Evolutionary conservation across 805 yeast species (phyloP).

Genomic region (Wickerhamiella azyma): DNA sequence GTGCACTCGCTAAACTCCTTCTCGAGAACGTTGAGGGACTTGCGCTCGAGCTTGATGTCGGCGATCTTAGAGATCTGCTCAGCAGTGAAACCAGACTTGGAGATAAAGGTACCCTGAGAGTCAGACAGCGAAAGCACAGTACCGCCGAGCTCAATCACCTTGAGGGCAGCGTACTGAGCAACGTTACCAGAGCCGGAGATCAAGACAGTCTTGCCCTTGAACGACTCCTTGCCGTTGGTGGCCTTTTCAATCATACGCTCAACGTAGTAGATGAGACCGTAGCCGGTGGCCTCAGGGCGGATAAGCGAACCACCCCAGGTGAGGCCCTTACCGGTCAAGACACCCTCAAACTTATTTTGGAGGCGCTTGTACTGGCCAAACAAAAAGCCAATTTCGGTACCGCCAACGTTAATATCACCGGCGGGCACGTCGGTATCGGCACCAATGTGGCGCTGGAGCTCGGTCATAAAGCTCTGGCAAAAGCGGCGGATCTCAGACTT

Average conservation of each 20-base stretch:
- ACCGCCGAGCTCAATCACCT: constrained; percentile 94
- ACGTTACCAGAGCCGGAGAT: constrained; percentile 98
- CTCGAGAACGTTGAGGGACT: constrained; percentile 27
- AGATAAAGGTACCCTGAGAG: constrained; percentile 78
- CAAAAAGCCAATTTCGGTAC: constrained; percentile 85
- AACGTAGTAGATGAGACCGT: constrained; percentile 91
- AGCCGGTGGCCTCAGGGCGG: constrained; percentile 99
- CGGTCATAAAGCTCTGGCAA: constrained; percentile 92
- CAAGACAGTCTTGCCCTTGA: constrained; percentile 88
- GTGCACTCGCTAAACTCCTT: constrained; percentile 33
- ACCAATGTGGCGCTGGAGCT: constrained; percentile 91
- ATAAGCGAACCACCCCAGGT: constrained; percentile 98
- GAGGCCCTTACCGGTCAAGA: constrained; percentile 93
- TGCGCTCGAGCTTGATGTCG: constrained; percentile 66
- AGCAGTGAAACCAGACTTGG: constrained; percentile 60
- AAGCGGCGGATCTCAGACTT: constrained; percentile 92
- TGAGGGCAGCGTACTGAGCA: constrained; percentile 97
- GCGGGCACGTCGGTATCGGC: constrained; percentile 98
- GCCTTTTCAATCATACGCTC: constrained; percentile 96
- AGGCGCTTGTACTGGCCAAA: constrained; percentile 92
- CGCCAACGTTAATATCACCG: constrained; percentile 98
- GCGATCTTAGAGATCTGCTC: constrained; percentile 74
- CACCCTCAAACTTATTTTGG: constrained; percentile 93
- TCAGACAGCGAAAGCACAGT: constrained; percentile 87
- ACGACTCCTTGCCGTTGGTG: constrained; percentile 73